Conservation (phyloP, 106 monocot genomes). For the Ottelia alismoides region DNA sequence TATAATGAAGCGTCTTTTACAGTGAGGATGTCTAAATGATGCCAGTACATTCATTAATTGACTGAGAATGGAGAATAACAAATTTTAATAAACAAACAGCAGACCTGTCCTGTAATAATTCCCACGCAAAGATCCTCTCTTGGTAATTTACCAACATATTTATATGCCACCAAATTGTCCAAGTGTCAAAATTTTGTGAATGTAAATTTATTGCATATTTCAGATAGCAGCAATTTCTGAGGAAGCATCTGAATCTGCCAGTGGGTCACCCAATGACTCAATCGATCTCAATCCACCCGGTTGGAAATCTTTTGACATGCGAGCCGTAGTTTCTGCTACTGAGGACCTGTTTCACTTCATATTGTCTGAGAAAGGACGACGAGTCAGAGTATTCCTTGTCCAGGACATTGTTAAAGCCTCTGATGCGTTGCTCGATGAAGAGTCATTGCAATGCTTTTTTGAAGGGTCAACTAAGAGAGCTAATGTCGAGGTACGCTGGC, state of each 20-base stretch:
- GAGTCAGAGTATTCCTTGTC: conserved; percentile 72
- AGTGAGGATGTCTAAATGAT: too few relatives aligned
- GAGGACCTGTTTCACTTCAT: conserved; percentile 84
- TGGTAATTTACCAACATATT: too few relatives aligned
- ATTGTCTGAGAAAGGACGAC: conserved; percentile 73
- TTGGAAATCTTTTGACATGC: conserved; percentile 92
- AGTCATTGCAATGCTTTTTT: conserved; percentile 34
- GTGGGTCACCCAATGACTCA: conserved; percentile 13
- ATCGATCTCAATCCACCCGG: conserved; percentile 4
- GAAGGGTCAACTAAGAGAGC: not conserved
- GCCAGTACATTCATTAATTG: too few relatives aligned
- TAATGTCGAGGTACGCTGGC: conserved; percentile 5
- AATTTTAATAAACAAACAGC: too few relatives aligned
- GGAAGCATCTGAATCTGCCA: conserved; percentile 36
- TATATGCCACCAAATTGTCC: too few relatives aligned
- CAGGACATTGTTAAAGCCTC: conserved; percentile 67
- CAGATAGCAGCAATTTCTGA: conserved; percentile 94
- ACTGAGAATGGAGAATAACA: too few relatives aligned
- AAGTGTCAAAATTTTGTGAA: too few relatives aligned
- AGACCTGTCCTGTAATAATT: too few relatives aligned
- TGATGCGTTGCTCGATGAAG: conserved; percentile 54
- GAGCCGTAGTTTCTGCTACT: conserved; percentile 76
- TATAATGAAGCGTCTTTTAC: too few relatives aligned
- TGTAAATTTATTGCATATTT: too few relatives aligned
- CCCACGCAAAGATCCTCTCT: too few relatives aligned